Percentiles rank a stretch among this genome's conserved stretches.
phyloP scores from a whole-genome alignment of 305 asterid genomes.

The Plantago coronopus region DNA sequence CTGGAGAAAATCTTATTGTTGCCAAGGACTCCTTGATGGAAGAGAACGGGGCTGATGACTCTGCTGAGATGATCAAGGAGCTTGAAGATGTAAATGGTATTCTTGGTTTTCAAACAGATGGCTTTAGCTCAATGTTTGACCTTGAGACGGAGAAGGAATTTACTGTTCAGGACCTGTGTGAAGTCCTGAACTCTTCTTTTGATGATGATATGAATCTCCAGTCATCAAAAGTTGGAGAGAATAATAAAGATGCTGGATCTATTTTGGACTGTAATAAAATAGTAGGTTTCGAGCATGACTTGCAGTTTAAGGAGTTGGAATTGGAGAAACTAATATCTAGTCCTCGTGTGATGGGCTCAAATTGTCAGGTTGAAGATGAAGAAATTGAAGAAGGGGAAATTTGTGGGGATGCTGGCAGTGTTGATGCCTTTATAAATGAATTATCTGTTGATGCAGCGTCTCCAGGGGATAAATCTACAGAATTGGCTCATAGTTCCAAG shows the following conservation, averaged over 20 bases:
- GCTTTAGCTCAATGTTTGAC: constrained; percentile 26
- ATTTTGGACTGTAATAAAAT: constrained; percentile 25
- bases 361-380: constrained; percentile 34
- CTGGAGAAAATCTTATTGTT: constrained; percentile 19
- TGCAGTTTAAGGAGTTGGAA: constrained; percentile 66
- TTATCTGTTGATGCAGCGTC: constrained; percentile 35
- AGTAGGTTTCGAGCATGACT: constrained; percentile 43
- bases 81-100: constrained; percentile 24
- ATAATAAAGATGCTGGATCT: constrained; percentile 25
- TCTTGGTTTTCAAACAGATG: constrained; percentile 32
- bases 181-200: constrained; percentile 38
- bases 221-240: constrained; percentile 31
- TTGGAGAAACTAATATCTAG: constrained; percentile 50
- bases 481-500: constrained; percentile 29
- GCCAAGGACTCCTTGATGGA: constrained; percentile 26
- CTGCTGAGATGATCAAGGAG: constrained; percentile 24
- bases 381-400: constrained; percentile 83
- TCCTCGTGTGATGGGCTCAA: constrained; percentile 32
- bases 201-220: constrained; percentile 37
- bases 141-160: constrained; percentile 30
- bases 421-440: constrained; percentile 31
- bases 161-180: constrained; percentile 35
- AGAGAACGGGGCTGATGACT: constrained; percentile 23
- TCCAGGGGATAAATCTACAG: constrained; percentile 33
- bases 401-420: constrained; percentile 45